Percentiles rank a stretch among this genome's conserved stretches.
phyloP scores from a whole-genome alignment of 2,329 filamentous ascomycete genomes.

The Colletotrichum siamense region DNA sequence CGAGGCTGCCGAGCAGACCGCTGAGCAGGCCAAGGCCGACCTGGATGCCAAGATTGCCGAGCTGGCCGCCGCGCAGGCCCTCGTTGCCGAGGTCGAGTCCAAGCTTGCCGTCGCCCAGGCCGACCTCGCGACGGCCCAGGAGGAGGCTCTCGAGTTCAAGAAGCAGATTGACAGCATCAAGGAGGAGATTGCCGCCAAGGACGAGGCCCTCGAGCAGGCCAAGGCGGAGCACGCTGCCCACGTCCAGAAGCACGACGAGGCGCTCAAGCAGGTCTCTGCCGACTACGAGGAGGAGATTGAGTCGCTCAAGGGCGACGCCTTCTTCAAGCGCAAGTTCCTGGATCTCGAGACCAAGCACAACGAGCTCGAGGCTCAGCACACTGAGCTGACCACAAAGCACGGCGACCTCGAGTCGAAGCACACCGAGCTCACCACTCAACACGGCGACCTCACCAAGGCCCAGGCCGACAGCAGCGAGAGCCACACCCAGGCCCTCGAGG shows the following conservation, averaged over 20 bases:
- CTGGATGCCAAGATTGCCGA: conserved; percentile 48
- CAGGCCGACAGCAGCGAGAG: conserved; percentile 39
- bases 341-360: conserved; percentile 63
- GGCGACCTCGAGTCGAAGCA: conserved; percentile 49
- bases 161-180: conserved; percentile 53
- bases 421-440: conserved; percentile 33
- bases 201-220: conserved; percentile 54
- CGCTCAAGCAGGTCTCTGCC: conserved; percentile 62
- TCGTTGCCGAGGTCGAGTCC: conserved; percentile 47
- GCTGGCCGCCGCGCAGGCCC: conserved; percentile 42
- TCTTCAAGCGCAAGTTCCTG: conserved; percentile 68
- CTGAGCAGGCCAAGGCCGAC: conserved; percentile 46
- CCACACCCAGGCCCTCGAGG: conserved; percentile 48
- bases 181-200: conserved; percentile 52
- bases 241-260: conserved; percentile 57
- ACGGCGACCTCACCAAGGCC: conserved; percentile 32
- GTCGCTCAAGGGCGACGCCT: conserved; percentile 65
- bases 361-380: conserved; percentile 47
- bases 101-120: conserved; percentile 52
- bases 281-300: conserved; percentile 72
- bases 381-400: conserved; percentile 24
- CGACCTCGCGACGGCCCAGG: conserved; percentile 46
- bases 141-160: conserved; percentile 53
- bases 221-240: conserved; percentile 51
- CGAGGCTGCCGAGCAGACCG: conserved; percentile 51